Evolutionary conservation across 768 basidiomycete genomes (phyloP), one percentile per base, ranked within the genome.

Genomic region (Auriscalpium orientale): DNA sequence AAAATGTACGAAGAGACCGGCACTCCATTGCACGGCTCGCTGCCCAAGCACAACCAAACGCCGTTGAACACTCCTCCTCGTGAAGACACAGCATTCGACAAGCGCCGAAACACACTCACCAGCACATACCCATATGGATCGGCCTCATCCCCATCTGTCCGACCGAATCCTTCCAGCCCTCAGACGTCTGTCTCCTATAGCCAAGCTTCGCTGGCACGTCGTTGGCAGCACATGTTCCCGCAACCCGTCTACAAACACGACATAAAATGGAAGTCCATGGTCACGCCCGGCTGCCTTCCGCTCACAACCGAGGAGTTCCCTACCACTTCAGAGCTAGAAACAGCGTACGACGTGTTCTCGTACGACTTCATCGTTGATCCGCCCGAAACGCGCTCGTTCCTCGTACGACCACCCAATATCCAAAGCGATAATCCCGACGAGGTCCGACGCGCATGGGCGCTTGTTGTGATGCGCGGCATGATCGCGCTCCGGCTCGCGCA

Each of bases 271-370:
- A 83, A 81, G 60, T 85, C 85, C 10, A 84, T 94, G 66, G 79
- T 85, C 51, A 87, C 89, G 0, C 94, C 95, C 0, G 81, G 84
- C 11, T 95, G 91, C 64, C 78, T 98, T 2, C 95, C 95, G 7
- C 77, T 98, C 51, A 94, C 94, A 0, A 87, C 89, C 12, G 94
- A 95, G 65, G 83, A 91, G 65, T 85, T 95, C 61, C 95, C 95
- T 0, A 79, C 83, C 10, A 76, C 75, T 18, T 73, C 83, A 21
- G 89, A 95, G 66, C 75, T 93, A 8, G 85, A 91, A 57, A 78
- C 80, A 4, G 79, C 83, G 12, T 94, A 87, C 66, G 84, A 90
- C 61, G 80, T 93, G 15, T 87, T 87, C 62, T 86, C 87, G 8
- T 98, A 95, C 66, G 89, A 92, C 56, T 89, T 95, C 62, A 84